These are phyloP conservation scores for Sugiyamaella boreocaroliniensis DNA, from an alignment of 805 yeast genomes.

Conservation along the genomic window DNA sequence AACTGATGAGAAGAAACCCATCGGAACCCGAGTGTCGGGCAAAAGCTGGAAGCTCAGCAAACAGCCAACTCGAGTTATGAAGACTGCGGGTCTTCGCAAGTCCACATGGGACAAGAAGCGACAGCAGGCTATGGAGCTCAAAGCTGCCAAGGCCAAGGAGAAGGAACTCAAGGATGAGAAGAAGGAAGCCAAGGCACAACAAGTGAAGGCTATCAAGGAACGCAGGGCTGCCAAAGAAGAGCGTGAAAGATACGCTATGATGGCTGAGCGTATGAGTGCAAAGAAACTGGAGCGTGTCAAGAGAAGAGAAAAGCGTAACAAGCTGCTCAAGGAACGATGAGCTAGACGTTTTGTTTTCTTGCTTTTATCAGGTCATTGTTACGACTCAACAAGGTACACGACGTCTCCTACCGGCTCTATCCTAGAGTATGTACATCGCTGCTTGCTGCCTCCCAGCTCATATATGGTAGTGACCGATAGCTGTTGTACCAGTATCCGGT, in stretches of 20 bases:
- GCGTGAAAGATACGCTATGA: slow-evolving; percentile 73
- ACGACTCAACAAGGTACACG: neutral
- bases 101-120: slow-evolving; percentile 60
- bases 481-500: slow-evolving; percentile 2
- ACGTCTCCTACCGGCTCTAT: neutral
- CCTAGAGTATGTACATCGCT: slow-evolving; percentile 1
- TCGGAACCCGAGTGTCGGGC: slow-evolving; percentile 28
- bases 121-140: slow-evolving; percentile 57
- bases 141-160: slow-evolving; percentile 60
- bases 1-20: slow-evolving; percentile 1
- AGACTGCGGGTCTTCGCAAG: slow-evolving; percentile 43
- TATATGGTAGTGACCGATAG: slow-evolving; percentile 1
- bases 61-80: slow-evolving; percentile 27
- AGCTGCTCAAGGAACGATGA: slow-evolving; percentile 81
- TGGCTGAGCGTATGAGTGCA: slow-evolving; percentile 84
- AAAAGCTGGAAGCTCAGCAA: slow-evolving; percentile 34
- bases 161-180: slow-evolving; percentile 75
- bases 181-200: slow-evolving; percentile 47
- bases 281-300: slow-evolving; percentile 86
- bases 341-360: neutral
- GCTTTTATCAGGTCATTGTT: neutral
- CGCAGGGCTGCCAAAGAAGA: slow-evolving; percentile 79
- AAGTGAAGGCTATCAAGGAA: slow-evolving; percentile 43
- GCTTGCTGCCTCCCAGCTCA: neutral
- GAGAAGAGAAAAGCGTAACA: slow-evolving; percentile 91